Evolutionary conservation across 2,329 filamentous ascomycete species (phyloP).

Genomic region (Phaeosphaeriaceae sp.): DNA sequence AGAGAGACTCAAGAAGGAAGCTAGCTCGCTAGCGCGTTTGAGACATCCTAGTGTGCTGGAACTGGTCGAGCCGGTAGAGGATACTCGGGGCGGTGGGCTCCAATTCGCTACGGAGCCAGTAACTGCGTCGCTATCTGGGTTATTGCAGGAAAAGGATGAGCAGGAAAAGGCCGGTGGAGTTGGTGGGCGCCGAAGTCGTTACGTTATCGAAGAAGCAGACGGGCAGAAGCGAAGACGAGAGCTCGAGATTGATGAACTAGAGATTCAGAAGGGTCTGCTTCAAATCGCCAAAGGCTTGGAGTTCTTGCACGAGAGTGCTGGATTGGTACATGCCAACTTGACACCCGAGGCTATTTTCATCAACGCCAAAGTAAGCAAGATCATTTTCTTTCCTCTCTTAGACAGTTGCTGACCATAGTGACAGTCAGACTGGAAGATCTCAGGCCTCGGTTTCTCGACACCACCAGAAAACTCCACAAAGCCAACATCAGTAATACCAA

Average conservation of each 20-base stretch:
- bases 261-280: conserved; percentile 94
- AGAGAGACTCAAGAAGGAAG: conserved; percentile 89
- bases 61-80: conserved; percentile 92
- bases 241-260: conserved; percentile 92
- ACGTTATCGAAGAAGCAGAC: conserved; percentile 79
- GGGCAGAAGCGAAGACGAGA: conserved; percentile 75
- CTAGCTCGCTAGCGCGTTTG: conserved; percentile 83
- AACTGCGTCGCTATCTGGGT: conserved; percentile 81
- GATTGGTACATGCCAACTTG: conserved; percentile 90
- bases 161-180: conserved; percentile 74
- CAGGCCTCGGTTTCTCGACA: conserved; percentile 88
- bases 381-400: conserved; percentile 10
- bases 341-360: conserved; percentile 93
- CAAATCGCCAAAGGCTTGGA: conserved; percentile 94
- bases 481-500: conserved; percentile 75
- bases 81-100: conserved; percentile 86
- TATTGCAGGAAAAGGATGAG: conserved; percentile 88
- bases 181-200: conserved; percentile 75
- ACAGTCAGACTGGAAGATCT: conserved; percentile 97
- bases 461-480: conserved; percentile 78
- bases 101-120: conserved; percentile 96
- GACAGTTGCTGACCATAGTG: conserved; percentile 34
- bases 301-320: conserved; percentile 93
- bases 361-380: conserved; percentile 77
- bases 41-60: conserved; percentile 92